Evolutionary conservation across 2,329 filamentous ascomycete species (phyloP).

Genomic region (Fonsecaea pedrosoi): DNA sequence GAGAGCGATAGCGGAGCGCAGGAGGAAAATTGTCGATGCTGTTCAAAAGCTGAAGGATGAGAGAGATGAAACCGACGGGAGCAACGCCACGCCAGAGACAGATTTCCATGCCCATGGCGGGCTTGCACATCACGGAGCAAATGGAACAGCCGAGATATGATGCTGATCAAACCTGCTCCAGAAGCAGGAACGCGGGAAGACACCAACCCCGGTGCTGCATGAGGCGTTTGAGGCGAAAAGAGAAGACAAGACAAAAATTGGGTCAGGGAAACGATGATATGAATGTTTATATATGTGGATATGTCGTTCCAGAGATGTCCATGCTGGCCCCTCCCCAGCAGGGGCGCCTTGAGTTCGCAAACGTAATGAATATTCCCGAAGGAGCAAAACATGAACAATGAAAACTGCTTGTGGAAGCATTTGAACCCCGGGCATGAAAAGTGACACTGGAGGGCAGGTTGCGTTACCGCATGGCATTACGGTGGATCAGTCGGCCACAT

Average conservation of each 20-base stretch:
- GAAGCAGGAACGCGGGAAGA: neutral
- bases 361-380: conserved; percentile 15
- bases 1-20: neutral
- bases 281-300: conserved; percentile 2
- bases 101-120: neutral
- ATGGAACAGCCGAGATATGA: conserved; percentile 5
- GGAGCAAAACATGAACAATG: conserved; percentile 19
- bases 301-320: neutral
- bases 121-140: neutral
- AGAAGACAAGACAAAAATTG: neutral
- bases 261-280: neutral
- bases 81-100: neutral
- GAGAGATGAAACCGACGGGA: neutral
- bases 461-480: neutral
- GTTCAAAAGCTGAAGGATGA: conserved; percentile 2
- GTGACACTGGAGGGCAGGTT: neutral
- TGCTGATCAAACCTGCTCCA: neutral
- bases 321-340: neutral
- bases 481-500: neutral
- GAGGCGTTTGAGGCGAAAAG: neutral
- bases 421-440: neutral
- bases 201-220: neutral
- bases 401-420: neutral
- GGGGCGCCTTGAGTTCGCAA: conserved; percentile 2
- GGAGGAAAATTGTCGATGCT: neutral